phyloP scores from a whole-genome alignment of 495 filamentous ascomycete genomes.

The Hypoxylon cercidicola region DNA sequence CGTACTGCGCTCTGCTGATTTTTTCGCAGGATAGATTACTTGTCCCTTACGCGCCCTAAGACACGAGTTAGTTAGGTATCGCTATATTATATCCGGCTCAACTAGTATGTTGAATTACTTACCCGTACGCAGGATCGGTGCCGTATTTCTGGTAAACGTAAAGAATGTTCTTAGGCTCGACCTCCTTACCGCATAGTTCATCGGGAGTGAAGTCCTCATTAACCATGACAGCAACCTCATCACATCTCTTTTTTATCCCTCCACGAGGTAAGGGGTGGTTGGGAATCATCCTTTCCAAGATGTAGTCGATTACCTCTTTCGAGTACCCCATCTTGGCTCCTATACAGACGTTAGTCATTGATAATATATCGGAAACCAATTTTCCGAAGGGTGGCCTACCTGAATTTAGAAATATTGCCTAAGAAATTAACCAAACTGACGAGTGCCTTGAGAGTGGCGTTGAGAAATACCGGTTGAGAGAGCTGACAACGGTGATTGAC shows the following conservation, averaged over 20 bases:
- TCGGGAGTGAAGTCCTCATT: constrained; percentile 7
- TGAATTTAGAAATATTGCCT: too few relatives aligned
- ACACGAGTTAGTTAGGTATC: constrained; percentile 7
- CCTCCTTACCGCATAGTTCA: neutral
- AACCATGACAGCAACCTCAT: neutral
- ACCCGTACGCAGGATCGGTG: constrained; percentile 16
- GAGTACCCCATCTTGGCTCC: neutral
- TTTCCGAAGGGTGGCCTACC: neutral
- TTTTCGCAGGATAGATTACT: neutral
- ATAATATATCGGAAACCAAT: neutral
- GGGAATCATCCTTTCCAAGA: constrained; percentile 19
- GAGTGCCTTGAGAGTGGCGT: too few relatives aligned
- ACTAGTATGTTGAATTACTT: constrained; percentile 2
- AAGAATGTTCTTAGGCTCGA: constrained; percentile 2
- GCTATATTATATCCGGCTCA: neutral
- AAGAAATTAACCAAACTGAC: too few relatives aligned
- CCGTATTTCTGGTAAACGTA: constrained; percentile 30
- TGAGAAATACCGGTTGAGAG: too few relatives aligned
- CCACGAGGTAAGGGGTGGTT: constrained; percentile 5
- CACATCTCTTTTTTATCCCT: neutral
- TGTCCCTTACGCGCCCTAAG: constrained; percentile 12
- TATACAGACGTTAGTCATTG: neutral
- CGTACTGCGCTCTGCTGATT: neutral
- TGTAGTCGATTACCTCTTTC: constrained; percentile 17
- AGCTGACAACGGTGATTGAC: too few relatives aligned